phyloP scores from a whole-genome alignment of 331 rosid genomes.

The Malus hybrid region DNA sequence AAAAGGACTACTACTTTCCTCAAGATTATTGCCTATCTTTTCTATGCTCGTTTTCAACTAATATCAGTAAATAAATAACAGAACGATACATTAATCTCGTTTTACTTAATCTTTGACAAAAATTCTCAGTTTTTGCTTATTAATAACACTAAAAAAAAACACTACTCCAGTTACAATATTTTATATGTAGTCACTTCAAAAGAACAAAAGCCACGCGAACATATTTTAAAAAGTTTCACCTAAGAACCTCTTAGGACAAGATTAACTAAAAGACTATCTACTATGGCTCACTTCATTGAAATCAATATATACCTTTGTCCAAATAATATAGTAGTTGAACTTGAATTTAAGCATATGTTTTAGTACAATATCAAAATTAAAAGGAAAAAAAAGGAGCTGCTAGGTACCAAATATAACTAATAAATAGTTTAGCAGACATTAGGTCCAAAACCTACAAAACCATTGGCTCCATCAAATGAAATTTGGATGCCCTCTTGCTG shows the following conservation, averaged over 20 bases:
- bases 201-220: not conserved
- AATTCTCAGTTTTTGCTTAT: no score
- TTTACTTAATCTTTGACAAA: no score
- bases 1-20: no score
- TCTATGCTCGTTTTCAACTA: no score
- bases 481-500: constrained; percentile 94
- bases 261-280: not conserved
- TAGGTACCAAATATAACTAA: not conserved
- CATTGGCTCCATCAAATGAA: constrained; percentile 80
- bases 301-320: not conserved
- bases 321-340: not conserved
- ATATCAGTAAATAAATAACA: no score
- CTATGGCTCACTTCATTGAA: not conserved
- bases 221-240: not conserved
- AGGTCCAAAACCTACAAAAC: constrained; percentile 93
- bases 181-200: not conserved
- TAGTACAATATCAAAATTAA: no score
- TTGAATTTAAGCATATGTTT: not conserved
- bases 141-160: no score
- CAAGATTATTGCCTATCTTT: no score
- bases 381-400: not conserved
- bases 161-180: not conserved
- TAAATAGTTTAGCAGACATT: constrained; percentile 44
- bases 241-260: not conserved
- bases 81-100: no score